These are phyloP conservation scores for Aspergillus caelatus DNA, from an alignment of 2,329 filamentous ascomycete species.

Conservation along the genomic window DNA sequence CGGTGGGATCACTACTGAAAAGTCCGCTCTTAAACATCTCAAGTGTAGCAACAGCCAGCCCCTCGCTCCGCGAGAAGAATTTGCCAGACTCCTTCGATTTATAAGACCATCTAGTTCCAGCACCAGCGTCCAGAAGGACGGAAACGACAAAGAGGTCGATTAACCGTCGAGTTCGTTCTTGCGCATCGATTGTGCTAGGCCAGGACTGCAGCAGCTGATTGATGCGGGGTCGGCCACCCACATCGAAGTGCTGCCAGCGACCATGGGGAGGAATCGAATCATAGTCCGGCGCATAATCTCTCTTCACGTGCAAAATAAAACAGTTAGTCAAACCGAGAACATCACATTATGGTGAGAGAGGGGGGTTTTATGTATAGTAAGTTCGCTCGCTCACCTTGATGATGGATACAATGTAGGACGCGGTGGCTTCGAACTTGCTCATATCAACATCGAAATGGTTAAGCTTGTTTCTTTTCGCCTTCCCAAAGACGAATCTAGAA, in stretches of 20 bases:
- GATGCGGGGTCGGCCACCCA: conserved; percentile 58
- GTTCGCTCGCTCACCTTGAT: conserved; percentile 70
- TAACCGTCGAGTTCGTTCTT: conserved; percentile 57
- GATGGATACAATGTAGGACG: conserved; percentile 84
- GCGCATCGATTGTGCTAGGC: conserved; percentile 51
- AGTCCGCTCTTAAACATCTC: conserved; percentile 94
- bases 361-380: neutral
- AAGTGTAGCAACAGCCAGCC: conserved; percentile 73
- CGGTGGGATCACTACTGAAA: conserved; percentile 79
- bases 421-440: conserved; percentile 79
- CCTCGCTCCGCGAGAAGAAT: conserved; percentile 82
- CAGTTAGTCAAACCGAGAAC: conserved; percentile 4
- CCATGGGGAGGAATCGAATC: conserved; percentile 78
- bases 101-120: conserved; percentile 89
- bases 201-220: conserved; percentile 54
- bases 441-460: conserved; percentile 89
- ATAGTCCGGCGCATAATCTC: conserved; percentile 71
- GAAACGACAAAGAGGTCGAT: conserved; percentile 67
- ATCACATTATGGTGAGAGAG: conserved; percentile 9
- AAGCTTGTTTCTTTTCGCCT: conserved; percentile 75
- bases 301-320: conserved; percentile 45
- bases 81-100: conserved; percentile 87
- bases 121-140: conserved; percentile 70
- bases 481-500: conserved; percentile 71
- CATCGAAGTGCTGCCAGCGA: conserved; percentile 68